phyloP scores from a whole-genome alignment of 768 basidiomycete species.

The Termitomyces sp. region DNA sequence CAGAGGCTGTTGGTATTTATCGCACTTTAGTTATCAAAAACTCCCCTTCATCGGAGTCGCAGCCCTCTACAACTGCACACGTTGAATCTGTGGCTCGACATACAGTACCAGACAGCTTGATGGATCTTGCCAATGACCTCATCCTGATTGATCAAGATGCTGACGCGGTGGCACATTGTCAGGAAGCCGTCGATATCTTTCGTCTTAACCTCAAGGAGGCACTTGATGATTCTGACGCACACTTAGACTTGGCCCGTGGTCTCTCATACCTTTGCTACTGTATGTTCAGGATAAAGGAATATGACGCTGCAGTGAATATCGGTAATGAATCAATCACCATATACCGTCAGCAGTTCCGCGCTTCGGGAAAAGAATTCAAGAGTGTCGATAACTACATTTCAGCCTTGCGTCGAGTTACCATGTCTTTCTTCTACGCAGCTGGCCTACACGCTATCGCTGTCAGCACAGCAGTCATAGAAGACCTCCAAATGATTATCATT shows the following conservation, averaged over 20 bases:
- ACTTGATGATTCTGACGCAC: not conserved
- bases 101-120: constrained; percentile 4
- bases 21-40: not conserved
- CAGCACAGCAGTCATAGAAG: constrained; percentile 3
- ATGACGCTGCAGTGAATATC: not conserved
- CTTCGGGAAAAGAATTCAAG: not conserved
- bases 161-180: constrained; percentile 5
- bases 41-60: not conserved
- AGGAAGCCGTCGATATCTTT: constrained; percentile 11
- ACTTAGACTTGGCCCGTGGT: not conserved
- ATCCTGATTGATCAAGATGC: constrained; percentile 1
- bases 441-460: not conserved
- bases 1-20: constrained; percentile 11
- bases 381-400: not conserved
- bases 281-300: constrained; percentile 2
- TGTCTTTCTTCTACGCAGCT: not conserved
- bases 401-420: not conserved
- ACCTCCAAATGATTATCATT: not conserved
- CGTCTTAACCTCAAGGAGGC: not conserved
- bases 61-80: not conserved
- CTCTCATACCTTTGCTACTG: constrained; percentile 7
- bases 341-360: not conserved
- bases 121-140: constrained; percentile 6
- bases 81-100: not conserved
- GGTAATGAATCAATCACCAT: constrained; percentile 3